phyloP scores from a whole-genome alignment of 768 basidiomycete species.

The Leucosporidium yakuticum region DNA sequence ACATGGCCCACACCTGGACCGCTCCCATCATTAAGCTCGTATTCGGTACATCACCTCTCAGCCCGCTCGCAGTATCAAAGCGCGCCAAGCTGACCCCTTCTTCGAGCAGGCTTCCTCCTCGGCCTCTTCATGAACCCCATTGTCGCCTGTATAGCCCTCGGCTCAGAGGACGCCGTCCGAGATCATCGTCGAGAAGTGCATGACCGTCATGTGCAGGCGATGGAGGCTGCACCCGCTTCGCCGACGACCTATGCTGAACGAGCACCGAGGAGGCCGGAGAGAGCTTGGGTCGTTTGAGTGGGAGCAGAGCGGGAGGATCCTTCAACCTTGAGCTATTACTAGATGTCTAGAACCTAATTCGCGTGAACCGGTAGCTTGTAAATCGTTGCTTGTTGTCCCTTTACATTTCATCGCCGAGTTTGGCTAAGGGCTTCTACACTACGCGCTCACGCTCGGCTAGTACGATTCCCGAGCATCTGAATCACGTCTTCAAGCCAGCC shows the following conservation, averaged over 20 bases:
- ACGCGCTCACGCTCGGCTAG: too few species aligned
- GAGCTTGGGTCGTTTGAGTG: too few species aligned
- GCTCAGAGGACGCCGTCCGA: conserved; percentile 24
- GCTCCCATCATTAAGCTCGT: conserved; percentile 32
- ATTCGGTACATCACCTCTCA: conserved; percentile 12
- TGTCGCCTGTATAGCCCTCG: conserved; percentile 29
- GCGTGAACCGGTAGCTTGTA: too few species aligned
- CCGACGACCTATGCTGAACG: conserved; percentile 16
- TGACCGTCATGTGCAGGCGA: conserved; percentile 10
- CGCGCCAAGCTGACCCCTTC: too few species aligned
- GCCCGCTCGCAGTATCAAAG: neutral
- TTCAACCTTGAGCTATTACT: too few species aligned
- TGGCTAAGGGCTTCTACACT: too few species aligned
- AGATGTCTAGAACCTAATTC: too few species aligned
- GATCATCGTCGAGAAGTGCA: conserved; percentile 28
- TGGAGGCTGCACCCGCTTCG: conserved; percentile 24
- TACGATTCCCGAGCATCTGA: too few species aligned
- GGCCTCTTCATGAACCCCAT: conserved; percentile 28
- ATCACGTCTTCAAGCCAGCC: neutral
- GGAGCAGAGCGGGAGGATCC: too few species aligned
- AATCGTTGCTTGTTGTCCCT: too few species aligned
- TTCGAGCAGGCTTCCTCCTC: conserved; percentile 16
- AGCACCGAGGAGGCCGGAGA: too few species aligned
- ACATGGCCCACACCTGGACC: conserved; percentile 32
- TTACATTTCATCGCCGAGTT: too few species aligned